phyloP scores from a whole-genome alignment of 2,329 filamentous ascomycete species.

The Orbilia blumenaviensis region DNA sequence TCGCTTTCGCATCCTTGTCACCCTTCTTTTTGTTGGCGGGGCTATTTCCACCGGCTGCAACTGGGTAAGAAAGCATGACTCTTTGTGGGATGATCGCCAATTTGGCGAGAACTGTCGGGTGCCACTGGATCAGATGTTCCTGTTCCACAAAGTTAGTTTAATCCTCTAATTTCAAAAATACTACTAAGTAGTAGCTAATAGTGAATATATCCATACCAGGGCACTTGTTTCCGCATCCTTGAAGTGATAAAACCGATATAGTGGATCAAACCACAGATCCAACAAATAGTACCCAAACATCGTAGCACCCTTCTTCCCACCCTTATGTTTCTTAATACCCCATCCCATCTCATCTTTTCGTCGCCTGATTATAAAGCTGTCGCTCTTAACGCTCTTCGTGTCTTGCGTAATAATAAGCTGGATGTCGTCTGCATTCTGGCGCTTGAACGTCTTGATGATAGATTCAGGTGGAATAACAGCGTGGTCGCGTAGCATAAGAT shows the following conservation, averaged over 20 bases:
- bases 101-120: constrained; percentile 91
- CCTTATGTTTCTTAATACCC: constrained; percentile 18
- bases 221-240: constrained; percentile 93
- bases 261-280: constrained; percentile 94
- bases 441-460: constrained; percentile 91
- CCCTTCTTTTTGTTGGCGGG: constrained; percentile 60
- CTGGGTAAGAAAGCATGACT: constrained; percentile 77
- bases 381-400: constrained; percentile 76
- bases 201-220: constrained; percentile 70
- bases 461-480: constrained; percentile 93
- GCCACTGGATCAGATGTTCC: constrained; percentile 95
- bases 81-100: constrained; percentile 89
- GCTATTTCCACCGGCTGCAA: constrained; percentile 33
- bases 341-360: constrained; percentile 80
- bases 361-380: constrained; percentile 80
- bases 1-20: constrained; percentile 59
- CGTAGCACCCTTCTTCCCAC: constrained; percentile 22
- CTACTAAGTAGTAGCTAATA: not conserved
- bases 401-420: constrained; percentile 88
- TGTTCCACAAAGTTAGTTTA: constrained; percentile 59
- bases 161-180: constrained; percentile 8
- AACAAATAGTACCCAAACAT: constrained; percentile 67
- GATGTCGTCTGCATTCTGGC: constrained; percentile 79
- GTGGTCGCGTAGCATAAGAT: constrained; percentile 82
- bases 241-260: constrained; percentile 91